These are phyloP conservation scores for Cyberlindnera bimundalis DNA, from an alignment of 805 yeast species.

Conservation along the genomic window DNA sequence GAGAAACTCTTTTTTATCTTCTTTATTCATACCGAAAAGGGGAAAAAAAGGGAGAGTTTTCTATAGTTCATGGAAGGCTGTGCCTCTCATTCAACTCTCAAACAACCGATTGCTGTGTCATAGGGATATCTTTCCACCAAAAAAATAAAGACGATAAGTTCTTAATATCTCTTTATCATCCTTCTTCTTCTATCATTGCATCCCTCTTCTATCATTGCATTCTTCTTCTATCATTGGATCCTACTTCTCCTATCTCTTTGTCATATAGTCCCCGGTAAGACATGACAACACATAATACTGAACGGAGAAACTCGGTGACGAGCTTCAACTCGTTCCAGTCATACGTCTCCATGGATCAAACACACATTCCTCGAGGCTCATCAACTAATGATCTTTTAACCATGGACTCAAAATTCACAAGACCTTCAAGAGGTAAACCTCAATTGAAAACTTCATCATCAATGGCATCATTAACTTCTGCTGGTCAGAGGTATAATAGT, in stretches of 20 bases:
- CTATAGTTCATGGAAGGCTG: too few species aligned
- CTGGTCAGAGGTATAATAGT: background rate
- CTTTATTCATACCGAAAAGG: too few species aligned
- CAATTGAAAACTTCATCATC: conserved; percentile 6
- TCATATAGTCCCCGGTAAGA: too few species aligned
- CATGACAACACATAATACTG: background rate
- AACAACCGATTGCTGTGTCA: too few species aligned
- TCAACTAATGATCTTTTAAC: conserved; percentile 24
- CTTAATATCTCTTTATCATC: background rate
- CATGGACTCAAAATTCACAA: conserved; percentile 20
- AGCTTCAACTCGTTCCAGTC: conserved; percentile 22
- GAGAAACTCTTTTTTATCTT: too few species aligned
- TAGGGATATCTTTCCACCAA: too few species aligned
- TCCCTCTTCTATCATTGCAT: too few species aligned
- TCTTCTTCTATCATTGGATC: background rate
- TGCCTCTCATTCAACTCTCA: background rate
- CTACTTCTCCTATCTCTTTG: background rate
- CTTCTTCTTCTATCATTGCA: background rate
- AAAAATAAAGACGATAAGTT: too few species aligned
- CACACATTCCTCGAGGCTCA: conserved; percentile 18
- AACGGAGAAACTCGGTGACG: conserved; percentile 20
- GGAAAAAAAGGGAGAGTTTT: too few species aligned
- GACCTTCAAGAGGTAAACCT: conserved; percentile 14
- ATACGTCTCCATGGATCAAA: conserved; percentile 3
- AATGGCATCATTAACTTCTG: conserved; percentile 1